Evolutionary conservation across 768 basidiomycete species (phyloP).

Genomic region (Auricularia sp.): DNA sequence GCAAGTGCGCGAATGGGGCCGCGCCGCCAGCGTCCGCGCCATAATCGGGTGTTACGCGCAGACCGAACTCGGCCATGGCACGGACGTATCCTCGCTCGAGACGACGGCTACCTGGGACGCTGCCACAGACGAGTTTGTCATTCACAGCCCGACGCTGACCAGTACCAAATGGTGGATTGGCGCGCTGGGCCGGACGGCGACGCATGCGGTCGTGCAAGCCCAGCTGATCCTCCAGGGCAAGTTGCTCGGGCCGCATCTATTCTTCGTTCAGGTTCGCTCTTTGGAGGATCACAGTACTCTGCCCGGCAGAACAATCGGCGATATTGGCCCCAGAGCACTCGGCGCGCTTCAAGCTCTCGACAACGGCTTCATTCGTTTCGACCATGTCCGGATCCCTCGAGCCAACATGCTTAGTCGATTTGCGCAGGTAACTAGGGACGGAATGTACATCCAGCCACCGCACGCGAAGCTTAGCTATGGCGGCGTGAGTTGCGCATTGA

Average conservation of each 20-base stretch:
- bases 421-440: conserved; percentile 55
- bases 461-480: conserved; percentile 70
- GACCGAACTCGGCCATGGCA: conserved; percentile 72
- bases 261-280: conserved; percentile 60
- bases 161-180: conserved; percentile 82
- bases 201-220: conserved; percentile 69
- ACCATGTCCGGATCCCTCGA: conserved; percentile 55
- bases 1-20: conserved; percentile 42
- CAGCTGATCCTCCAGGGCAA: conserved; percentile 52
- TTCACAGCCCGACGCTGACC: conserved; percentile 64
- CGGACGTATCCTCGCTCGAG: conserved; percentile 57
- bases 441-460: conserved; percentile 52
- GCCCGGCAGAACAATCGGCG: conserved; percentile 55
- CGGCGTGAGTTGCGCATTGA: conserved; percentile 37
- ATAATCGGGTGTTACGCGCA: conserved; percentile 66
- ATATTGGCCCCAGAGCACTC: conserved; percentile 60
- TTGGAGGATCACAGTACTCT: conserved; percentile 53
- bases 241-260: conserved; percentile 63
- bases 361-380: conserved; percentile 52
- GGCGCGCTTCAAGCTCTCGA: conserved; percentile 42
- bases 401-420: conserved; percentile 69
- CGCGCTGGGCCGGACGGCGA: conserved; percentile 57
- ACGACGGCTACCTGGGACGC: conserved; percentile 71
- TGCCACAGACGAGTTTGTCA: conserved; percentile 55
- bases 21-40: conserved; percentile 39